Evolutionary conservation across 2,329 filamentous ascomycete species (phyloP).

Genomic region (Didymellaceae sp.): DNA sequence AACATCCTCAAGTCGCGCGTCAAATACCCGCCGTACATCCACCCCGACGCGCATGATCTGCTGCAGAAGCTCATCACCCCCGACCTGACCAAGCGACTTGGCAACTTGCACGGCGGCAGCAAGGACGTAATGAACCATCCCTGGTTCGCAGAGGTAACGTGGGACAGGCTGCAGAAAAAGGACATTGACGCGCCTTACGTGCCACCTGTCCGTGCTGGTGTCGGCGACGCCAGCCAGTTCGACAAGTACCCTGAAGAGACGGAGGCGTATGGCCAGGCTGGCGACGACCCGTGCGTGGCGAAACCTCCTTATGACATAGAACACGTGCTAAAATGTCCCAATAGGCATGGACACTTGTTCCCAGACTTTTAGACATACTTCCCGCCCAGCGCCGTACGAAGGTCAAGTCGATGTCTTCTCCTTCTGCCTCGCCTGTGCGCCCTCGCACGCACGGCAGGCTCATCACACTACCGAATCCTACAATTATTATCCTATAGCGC

Average conservation of each 20-base stretch:
- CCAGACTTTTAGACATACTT: slow-evolving; percentile 36
- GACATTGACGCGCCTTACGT: slow-evolving; percentile 99
- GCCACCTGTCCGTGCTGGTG: slow-evolving; percentile 89
- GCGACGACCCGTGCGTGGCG: slow-evolving; percentile 81
- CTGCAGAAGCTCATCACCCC: slow-evolving; percentile 91
- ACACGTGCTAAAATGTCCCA: slow-evolving; percentile 41
- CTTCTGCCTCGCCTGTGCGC: neutral
- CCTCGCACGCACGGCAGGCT: neutral
- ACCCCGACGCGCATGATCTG: slow-evolving; percentile 91
- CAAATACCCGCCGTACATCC: slow-evolving; percentile 96
- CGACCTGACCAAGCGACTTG: slow-evolving; percentile 91
- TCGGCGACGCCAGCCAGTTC: slow-evolving; percentile 95
- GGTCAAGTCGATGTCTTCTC: neutral
- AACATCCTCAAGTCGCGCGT: slow-evolving; percentile 96
- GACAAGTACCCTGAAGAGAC: slow-evolving; percentile 98
- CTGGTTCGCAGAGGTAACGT: slow-evolving; percentile 98
- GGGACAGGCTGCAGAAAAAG: slow-evolving; percentile 91
- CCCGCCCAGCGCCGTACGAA: slow-evolving; percentile 3
- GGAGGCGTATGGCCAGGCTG: slow-evolving; percentile 82
- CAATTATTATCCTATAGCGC: slow-evolving; percentile 1
- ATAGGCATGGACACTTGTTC: slow-evolving; percentile 45
- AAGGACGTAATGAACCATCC: slow-evolving; percentile 93
- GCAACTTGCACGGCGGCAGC: slow-evolving; percentile 89
- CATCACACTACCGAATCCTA: neutral
- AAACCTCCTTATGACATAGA: slow-evolving; percentile 32